Conservation (phyloP, 2,329 filamentous ascomycete genomes). For the Juglanconis juglandina region DNA sequence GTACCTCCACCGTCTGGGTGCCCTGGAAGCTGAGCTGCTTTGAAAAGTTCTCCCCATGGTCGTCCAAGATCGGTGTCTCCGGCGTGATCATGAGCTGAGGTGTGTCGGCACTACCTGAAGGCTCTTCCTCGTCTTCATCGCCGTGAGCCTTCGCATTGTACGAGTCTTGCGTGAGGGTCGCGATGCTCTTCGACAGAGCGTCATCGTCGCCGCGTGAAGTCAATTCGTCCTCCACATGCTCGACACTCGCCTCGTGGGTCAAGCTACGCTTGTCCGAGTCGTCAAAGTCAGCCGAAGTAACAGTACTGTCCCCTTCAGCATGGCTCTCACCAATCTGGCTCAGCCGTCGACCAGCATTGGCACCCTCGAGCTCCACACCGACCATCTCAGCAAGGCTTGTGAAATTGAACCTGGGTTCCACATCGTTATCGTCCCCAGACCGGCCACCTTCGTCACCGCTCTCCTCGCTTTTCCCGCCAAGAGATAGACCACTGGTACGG, state of each 20-base stretch:
- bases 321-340: slow-evolving; percentile 25
- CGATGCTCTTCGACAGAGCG: slow-evolving; percentile 19
- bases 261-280: slow-evolving; percentile 20
- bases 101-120: slow-evolving; percentile 23
- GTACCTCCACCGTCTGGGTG: slow-evolving; percentile 31
- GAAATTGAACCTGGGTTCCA: slow-evolving; percentile 88
- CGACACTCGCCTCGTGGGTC: slow-evolving; percentile 33
- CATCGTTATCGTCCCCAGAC: slow-evolving; percentile 41
- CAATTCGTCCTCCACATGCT: slow-evolving; percentile 33
- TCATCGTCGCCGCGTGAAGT: slow-evolving; percentile 11
- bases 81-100: slow-evolving; percentile 48
- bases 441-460: slow-evolving; percentile 29
- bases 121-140: slow-evolving; percentile 20
- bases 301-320: slow-evolving; percentile 11
- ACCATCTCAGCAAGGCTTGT: slow-evolving; percentile 82
- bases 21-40: slow-evolving; percentile 42
- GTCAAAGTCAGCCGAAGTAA: neutral
- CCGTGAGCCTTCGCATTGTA: slow-evolving; percentile 22
- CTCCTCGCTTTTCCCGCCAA: slow-evolving; percentile 43
- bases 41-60: slow-evolving; percentile 32
- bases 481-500: slow-evolving; percentile 52
- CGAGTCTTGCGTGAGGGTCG: slow-evolving; percentile 9
- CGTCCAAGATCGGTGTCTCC: slow-evolving; percentile 41
- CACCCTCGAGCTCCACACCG: slow-evolving; percentile 56
- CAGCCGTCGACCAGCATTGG: slow-evolving; percentile 35